These are phyloP conservation scores for Diospyros lotus DNA, from an alignment of 148 eudicot genomes.

Conservation along the genomic window DNA sequence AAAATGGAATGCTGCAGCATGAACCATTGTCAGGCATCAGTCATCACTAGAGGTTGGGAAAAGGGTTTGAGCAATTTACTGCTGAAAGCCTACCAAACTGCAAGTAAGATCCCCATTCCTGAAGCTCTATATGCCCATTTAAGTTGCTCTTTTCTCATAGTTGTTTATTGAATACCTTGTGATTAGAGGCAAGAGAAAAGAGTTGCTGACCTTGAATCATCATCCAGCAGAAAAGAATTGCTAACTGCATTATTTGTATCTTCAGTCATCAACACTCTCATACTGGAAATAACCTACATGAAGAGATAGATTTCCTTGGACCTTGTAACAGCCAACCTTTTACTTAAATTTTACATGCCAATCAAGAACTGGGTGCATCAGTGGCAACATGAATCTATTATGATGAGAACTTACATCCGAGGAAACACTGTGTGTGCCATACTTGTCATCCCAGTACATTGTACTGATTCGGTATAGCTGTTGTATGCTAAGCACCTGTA, in stretches of 20 bases:
- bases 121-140: not conserved
- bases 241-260: constrained; percentile 84
- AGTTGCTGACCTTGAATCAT: constrained; percentile 72
- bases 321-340: constrained; percentile 8
- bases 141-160: not conserved
- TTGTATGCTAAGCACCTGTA: constrained; percentile 89
- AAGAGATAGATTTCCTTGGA: not conserved
- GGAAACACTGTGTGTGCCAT: constrained; percentile 90
- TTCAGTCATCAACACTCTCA: constrained; percentile 93
- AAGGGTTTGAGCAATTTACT: not conserved
- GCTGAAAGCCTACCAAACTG: not conserved
- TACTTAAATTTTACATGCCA: no score
- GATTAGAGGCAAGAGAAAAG: no score
- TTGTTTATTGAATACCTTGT: not conserved
- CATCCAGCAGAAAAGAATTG: constrained; percentile 87
- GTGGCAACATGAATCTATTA: no score
- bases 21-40: constrained; percentile 10
- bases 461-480: constrained; percentile 94
- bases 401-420: constrained; percentile 61
- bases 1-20: constrained; percentile 87
- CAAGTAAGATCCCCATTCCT: not conserved
- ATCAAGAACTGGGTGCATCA: no score
- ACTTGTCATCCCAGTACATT: constrained; percentile 99
- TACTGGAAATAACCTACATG: constrained; percentile 77
- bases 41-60: not conserved